Evolutionary conservation across 345 rosid genomes (phyloP).

Genomic region (Murraya koenigii): DNA sequence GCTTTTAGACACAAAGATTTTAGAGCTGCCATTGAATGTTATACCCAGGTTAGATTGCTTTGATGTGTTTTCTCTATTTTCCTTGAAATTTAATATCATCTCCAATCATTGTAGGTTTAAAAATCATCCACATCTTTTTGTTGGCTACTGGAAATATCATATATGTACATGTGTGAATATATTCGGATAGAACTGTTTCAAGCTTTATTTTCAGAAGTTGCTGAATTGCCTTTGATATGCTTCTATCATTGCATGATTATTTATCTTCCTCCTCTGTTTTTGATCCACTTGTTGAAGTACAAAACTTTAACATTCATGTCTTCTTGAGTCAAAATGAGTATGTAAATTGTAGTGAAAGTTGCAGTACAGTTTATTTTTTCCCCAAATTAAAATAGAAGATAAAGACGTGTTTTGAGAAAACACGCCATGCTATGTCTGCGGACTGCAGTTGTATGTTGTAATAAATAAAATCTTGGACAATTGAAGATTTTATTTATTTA

Average conservation of each 20-base stretch:
- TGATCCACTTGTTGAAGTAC: neutral
- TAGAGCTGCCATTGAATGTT: conserved; percentile 56
- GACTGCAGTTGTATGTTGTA: neutral
- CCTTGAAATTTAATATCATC: neutral
- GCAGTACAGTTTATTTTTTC: neutral
- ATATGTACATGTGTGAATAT: neutral
- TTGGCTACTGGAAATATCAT: neutral
- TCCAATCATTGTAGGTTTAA: neutral
- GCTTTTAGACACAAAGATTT: conserved; percentile 77
- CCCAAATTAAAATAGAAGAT: neutral
- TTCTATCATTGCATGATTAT: neutral
- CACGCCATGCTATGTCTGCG: neutral
- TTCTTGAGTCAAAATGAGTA: neutral
- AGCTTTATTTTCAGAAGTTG: neutral
- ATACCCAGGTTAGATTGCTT: conserved; percentile 57
- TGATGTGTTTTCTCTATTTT: neutral
- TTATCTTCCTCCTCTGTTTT: neutral
- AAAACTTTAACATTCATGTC: neutral
- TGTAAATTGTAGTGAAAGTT: neutral
- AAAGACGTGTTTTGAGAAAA: neutral
- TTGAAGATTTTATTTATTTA: neutral
- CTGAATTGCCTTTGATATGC: neutral
- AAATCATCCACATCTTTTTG: neutral
- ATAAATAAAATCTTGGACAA: neutral
- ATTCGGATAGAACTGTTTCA: neutral